A percentile compares a stretch with the other conserved stretches of the same genome.
phyloP scores from a whole-genome alignment of 257 asterid genomes.

The Gentiana dahurica region DNA sequence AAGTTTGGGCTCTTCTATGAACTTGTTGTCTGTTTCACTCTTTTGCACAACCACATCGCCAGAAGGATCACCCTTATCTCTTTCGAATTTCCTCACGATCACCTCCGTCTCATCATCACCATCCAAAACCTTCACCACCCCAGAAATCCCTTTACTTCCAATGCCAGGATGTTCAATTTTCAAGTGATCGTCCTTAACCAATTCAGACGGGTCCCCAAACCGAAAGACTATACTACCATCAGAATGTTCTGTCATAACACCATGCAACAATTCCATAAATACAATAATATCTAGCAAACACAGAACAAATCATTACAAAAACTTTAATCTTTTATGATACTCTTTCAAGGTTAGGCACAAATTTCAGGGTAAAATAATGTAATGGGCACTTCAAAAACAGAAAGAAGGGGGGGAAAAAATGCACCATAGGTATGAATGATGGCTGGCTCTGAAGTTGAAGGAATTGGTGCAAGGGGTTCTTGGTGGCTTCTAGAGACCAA shows the following conservation, averaged over 20 bases:
- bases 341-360: not conserved
- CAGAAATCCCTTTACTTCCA: conserved; percentile 17
- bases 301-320: not conserved
- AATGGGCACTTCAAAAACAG: not conserved
- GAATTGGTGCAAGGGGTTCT: conserved; percentile 6
- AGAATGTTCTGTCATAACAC: conserved; percentile 50
- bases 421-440: conserved; percentile 57
- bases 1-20: not conserved
- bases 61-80: conserved; percentile 2
- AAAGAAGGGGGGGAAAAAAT: not conserved
- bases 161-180: conserved; percentile 24
- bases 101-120: conserved; percentile 22
- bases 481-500: conserved; percentile 12
- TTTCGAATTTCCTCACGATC: conserved; percentile 17
- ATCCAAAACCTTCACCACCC: conserved; percentile 24
- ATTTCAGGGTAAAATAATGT: too few relatives aligned
- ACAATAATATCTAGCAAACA: conserved; percentile 4
- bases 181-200: conserved; percentile 22
- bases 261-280: conserved; percentile 12
- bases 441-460: conserved; percentile 29
- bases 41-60: too few relatives aligned
- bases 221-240: conserved; percentile 77
- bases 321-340: not conserved
- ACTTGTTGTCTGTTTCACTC: not conserved
- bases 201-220: conserved; percentile 62